phyloP scores from a whole-genome alignment of 208 protist genomes.

The Wallacemonas rigidus region DNA sequence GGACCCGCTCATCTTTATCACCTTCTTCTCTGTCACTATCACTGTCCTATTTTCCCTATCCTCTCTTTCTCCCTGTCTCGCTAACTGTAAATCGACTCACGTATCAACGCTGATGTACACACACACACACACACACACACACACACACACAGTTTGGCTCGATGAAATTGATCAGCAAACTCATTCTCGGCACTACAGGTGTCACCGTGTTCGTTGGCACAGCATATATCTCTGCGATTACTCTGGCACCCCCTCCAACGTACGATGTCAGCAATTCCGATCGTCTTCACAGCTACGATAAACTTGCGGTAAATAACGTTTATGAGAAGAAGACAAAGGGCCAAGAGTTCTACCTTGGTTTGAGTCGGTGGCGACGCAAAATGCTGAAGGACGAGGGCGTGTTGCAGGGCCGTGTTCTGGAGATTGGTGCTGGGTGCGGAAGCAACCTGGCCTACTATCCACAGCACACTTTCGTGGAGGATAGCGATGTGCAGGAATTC shows the following conservation, averaged over 20 bases:
- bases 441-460: constrained; percentile 72
- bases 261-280: constrained; percentile 80
- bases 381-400: constrained; percentile 72
- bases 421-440: constrained; percentile 85
- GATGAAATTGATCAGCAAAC: constrained; percentile 47
- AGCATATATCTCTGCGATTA: constrained; percentile 67
- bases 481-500: constrained; percentile 39
- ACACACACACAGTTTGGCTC: too few relatives aligned
- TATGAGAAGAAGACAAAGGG: constrained; percentile 85
- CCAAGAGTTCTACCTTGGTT: constrained; percentile 84
- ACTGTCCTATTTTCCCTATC: too few relatives aligned
- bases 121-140: too few relatives aligned
- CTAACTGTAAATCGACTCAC: too few relatives aligned
- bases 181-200: constrained; percentile 58
- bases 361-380: constrained; percentile 71
- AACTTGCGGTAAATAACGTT: constrained; percentile 52
- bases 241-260: constrained; percentile 60
- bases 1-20: too few relatives aligned
- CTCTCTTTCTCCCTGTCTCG: too few relatives aligned
- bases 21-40: too few relatives aligned
- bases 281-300: constrained; percentile 72
- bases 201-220: constrained; percentile 69
- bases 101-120: too few relatives aligned
- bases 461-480: constrained; percentile 37
- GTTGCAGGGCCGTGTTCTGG: constrained; percentile 69